These are phyloP conservation scores for Persicaria tinctoria DNA, from an alignment of 148 eudicot genomes.

Conservation along the genomic window DNA sequence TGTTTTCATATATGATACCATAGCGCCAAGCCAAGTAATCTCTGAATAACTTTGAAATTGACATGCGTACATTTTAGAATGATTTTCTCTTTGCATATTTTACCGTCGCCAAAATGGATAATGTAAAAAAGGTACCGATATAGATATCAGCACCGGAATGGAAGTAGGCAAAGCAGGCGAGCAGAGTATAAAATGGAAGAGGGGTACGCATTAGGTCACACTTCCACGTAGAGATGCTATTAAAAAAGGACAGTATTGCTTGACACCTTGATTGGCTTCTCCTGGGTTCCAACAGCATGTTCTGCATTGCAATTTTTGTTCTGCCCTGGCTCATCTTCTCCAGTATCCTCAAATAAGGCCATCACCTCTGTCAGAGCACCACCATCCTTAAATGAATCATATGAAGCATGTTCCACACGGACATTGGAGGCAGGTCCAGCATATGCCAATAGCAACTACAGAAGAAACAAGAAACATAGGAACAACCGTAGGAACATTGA, in stretches of 20 bases:
- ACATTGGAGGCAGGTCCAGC: conserved; percentile 90
- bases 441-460: conserved; percentile 66
- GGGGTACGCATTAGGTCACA: neutral
- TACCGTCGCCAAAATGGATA: neutral
- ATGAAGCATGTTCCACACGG: conserved; percentile 69
- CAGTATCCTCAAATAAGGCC: conserved; percentile 43
- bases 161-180: neutral
- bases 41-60: neutral
- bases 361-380: conserved; percentile 73
- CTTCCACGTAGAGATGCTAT: neutral
- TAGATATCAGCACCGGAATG: neutral
- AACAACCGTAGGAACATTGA: neutral
- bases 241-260: neutral
- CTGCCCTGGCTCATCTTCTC: conserved; percentile 20
- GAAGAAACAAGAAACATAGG: neutral
- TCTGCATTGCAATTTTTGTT: conserved; percentile 23
- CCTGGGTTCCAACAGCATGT: conserved; percentile 21
- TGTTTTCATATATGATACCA: neutral
- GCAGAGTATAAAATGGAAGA: neutral
- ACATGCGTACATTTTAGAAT: neutral
- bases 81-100: neutral
- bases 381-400: conserved; percentile 52
- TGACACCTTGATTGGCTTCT: conserved; percentile 45
- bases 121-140: neutral
- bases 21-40: neutral